These are phyloP conservation scores for Crassisporium funariophilum DNA, from an alignment of 768 basidiomycete genomes.

Conservation along the genomic window DNA sequence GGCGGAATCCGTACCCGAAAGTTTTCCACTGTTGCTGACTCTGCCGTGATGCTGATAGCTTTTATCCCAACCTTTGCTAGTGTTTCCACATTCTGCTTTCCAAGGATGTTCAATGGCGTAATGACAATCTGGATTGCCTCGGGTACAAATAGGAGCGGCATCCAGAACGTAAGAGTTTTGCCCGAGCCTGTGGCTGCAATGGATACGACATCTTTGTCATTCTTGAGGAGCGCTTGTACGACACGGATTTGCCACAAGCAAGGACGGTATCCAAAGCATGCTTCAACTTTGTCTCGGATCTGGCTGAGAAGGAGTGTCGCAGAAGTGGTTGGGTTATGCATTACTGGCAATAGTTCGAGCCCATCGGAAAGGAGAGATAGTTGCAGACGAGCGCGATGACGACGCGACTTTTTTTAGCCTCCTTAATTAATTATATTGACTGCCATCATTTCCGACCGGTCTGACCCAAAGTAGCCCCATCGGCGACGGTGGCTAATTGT, in stretches of 20 bases:
- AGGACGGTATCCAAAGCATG: constrained; percentile 8
- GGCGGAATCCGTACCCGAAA: constrained; percentile 6
- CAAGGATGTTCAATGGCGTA: constrained; percentile 20
- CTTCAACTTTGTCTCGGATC: no score
- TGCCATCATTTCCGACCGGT: no score
- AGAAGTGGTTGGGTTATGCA: no score
- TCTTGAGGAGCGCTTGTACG: constrained; percentile 16
- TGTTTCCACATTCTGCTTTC: constrained; percentile 15
- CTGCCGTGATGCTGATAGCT: constrained; percentile 8
- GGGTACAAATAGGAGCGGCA: constrained; percentile 26
- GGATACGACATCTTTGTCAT: constrained; percentile 22
- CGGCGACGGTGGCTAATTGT: no score
- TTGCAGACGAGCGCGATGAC: no score
- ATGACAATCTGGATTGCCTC: constrained; percentile 23
- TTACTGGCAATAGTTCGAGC: no score
- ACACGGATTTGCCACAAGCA: constrained; percentile 25
- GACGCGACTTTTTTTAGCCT: no score
- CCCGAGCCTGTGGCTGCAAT: constrained; percentile 31
- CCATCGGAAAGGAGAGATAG: no score
- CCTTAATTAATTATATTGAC: no score
- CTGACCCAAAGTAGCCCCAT: no score
- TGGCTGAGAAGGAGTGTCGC: no score
- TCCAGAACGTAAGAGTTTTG: constrained; percentile 34
- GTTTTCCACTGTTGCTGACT: constrained; percentile 7
- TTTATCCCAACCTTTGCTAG: constrained; percentile 4